A percentile compares a stretch with the other conserved stretches of the same genome.
Evolutionary conservation across 495 filamentous ascomycete species (phyloP).

Genomic region (Monascus purpureus): DNA sequence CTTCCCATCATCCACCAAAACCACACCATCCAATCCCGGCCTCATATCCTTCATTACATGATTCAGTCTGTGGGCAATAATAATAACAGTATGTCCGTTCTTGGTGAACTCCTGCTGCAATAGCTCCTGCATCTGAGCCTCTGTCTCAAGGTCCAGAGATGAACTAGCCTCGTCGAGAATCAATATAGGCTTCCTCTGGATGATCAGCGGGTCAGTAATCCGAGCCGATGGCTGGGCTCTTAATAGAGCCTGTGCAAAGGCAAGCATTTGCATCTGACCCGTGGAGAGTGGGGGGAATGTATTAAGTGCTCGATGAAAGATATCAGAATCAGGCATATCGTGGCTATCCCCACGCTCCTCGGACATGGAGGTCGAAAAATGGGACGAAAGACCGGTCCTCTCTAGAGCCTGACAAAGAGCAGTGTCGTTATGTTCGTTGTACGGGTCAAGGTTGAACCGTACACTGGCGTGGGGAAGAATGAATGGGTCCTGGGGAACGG

Average conservation of each 20-base stretch:
- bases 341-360: no score
- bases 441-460: constrained; percentile 32
- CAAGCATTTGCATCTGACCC: constrained; percentile 1
- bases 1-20: no score
- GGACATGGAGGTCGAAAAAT: constrained; percentile 13
- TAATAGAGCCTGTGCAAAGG: constrained; percentile 2
- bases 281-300: background rate
- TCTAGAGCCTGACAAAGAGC: constrained; percentile 24
- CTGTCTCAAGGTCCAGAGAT: constrained; percentile 3
- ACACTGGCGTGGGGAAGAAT: constrained; percentile 30
- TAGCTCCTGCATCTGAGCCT: constrained; percentile 1
- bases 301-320: no score
- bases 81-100: constrained; percentile 2
- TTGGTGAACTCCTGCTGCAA: constrained; percentile 2
- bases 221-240: no score
- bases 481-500: constrained; percentile 42
- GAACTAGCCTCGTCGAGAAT: constrained; percentile 3
- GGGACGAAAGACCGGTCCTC: constrained; percentile 21
- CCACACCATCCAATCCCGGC: no score
- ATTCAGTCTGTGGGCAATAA: constrained; percentile 5
- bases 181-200: constrained; percentile 1
- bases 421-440: constrained; percentile 7
- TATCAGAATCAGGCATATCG: background rate
- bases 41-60: no score
- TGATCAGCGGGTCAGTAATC: no score